Percentiles rank a stretch among this genome's conserved stretches.
Conservation (phyloP, 805 yeast genomes). For the Candida verbasci region DNA sequence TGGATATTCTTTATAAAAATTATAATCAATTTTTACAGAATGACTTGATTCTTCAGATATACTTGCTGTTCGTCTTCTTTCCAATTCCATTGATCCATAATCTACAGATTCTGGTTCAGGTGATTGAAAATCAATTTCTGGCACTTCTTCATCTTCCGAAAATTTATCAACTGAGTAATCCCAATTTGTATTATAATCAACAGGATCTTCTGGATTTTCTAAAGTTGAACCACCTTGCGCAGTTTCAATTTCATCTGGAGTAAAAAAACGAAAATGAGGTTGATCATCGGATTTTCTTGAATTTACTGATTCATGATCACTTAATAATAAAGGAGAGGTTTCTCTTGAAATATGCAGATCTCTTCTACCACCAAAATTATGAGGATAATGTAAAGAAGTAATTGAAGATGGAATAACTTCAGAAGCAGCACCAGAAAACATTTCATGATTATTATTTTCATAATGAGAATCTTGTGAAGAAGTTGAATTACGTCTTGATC, state of each 20-base stretch:
- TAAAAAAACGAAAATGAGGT: conserved; percentile 70
- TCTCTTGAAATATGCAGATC: conserved; percentile 21
- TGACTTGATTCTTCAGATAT: conserved; percentile 12
- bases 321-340: conserved; percentile 33
- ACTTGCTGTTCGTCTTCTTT: conserved; percentile 19
- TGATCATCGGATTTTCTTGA: conserved; percentile 34
- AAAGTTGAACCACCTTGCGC: conserved; percentile 87
- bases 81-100: conserved; percentile 27
- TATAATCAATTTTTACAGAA: conserved; percentile 17
- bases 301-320: conserved; percentile 20
- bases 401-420: conserved; percentile 75
- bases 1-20: conserved; percentile 15
- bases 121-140: conserved; percentile 5
- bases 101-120: conserved; percentile 23
- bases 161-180: conserved; percentile 54
- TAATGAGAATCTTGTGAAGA: conserved; percentile 27
- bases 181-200: conserved; percentile 75
- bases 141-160: conserved; percentile 16
- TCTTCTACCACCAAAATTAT: conserved; percentile 37
- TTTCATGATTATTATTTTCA: conserved; percentile 65
- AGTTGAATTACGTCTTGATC: conserved; percentile 32
- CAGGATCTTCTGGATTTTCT: conserved; percentile 50
- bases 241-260: conserved; percentile 73
- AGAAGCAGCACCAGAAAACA: conserved; percentile 74
- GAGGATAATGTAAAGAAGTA: conserved; percentile 70